phyloP scores from a whole-genome alignment of 176 grass and related monocot genomes.

The Thinopyrum elongatum region DNA sequence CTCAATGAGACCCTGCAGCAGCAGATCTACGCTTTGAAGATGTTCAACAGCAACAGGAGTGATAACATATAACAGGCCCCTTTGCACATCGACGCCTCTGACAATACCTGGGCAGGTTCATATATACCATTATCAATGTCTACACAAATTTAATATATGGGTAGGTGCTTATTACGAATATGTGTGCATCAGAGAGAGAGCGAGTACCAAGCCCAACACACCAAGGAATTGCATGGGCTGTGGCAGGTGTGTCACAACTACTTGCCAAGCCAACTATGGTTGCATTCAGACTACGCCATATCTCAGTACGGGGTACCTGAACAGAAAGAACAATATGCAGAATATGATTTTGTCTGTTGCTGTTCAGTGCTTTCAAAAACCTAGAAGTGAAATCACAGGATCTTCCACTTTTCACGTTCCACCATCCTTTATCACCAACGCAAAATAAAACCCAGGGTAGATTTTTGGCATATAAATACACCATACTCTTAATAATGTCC shows the following conservation, averaged over 20 bases:
- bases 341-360: background rate
- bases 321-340: slow-evolving; percentile 20
- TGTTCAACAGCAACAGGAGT: slow-evolving; percentile 65
- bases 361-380: background rate
- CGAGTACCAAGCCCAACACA: slow-evolving; percentile 82
- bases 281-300: slow-evolving; percentile 84
- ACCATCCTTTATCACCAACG: background rate
- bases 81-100: slow-evolving; percentile 64
- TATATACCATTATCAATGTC: background rate
- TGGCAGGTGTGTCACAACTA: slow-evolving; percentile 42
- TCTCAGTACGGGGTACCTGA: slow-evolving; percentile 68
- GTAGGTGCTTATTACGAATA: background rate
- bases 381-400: background rate
- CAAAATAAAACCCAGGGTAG: background rate
- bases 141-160: background rate
- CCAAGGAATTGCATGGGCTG: slow-evolving; percentile 39
- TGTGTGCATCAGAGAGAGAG: background rate
- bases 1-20: slow-evolving; percentile 87
- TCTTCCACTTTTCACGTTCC: background rate
- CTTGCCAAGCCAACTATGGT: slow-evolving; percentile 75
- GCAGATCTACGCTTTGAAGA: slow-evolving; percentile 72
- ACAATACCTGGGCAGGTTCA: slow-evolving; percentile 68
- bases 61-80: slow-evolving; percentile 68
- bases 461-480: slow-evolving; percentile 9
- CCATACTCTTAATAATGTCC: background rate